phyloP scores from a whole-genome alignment of 2,329 filamentous ascomycete genomes.

The Zymoseptoria ardabiliae region DNA sequence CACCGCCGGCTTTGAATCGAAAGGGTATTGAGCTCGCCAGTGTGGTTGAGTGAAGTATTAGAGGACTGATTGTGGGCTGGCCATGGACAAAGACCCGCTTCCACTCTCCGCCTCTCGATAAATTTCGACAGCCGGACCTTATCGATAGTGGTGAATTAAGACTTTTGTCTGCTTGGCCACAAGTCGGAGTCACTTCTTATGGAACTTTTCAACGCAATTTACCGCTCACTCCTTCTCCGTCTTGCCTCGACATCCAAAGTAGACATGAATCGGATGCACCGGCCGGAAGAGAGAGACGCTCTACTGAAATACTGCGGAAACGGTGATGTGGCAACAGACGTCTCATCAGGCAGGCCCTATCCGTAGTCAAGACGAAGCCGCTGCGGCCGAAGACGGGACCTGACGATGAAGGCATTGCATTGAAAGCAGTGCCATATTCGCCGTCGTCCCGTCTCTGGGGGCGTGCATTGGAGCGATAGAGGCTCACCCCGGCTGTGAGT shows the following conservation, averaged over 20 bases:
- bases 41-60: conserved; percentile 1
- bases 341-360: no score
- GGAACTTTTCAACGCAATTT: not conserved
- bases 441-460: no score
- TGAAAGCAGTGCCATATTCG: no score
- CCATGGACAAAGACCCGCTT: not conserved
- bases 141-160: no score
- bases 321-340: not conserved
- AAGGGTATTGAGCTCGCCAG: conserved; percentile 49
- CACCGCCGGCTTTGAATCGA: conserved; percentile 73
- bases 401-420: no score
- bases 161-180: not conserved
- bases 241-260: no score
- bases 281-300: not conserved
- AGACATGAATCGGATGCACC: no score
- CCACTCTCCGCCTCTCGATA: not conserved
- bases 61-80: not conserved
- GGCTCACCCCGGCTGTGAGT: no score
- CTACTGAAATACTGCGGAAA: not conserved
- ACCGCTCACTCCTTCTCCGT: not conserved
- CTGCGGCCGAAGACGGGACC: no score
- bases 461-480: no score
- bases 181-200: not conserved
- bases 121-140: no score
- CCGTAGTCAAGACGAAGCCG: no score